phyloP scores from a whole-genome alignment of 768 basidiomycete species.

The Leccinum broughii region DNA sequence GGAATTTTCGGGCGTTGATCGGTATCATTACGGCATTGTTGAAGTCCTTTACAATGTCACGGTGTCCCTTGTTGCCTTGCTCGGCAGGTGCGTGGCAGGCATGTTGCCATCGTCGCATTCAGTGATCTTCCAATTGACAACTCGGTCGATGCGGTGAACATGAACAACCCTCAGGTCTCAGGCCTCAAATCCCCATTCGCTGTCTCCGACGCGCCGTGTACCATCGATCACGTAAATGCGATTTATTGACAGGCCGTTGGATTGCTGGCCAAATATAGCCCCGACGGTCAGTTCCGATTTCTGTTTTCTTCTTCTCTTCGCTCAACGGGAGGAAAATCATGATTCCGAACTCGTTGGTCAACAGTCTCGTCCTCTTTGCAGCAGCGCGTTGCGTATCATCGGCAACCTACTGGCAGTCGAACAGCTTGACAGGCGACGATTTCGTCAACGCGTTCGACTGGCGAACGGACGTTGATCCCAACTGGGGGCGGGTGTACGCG shows the following conservation, averaged over 20 bases:
- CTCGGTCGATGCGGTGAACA: not conserved
- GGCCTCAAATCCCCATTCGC: too few species aligned
- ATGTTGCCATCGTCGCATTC: too few species aligned
- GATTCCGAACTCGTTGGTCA: not conserved
- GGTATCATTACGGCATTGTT: not conserved
- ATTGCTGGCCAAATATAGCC: not conserved
- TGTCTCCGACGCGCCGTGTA: not conserved
- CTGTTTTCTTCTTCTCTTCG: not conserved
- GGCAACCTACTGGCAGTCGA: conserved; percentile 47
- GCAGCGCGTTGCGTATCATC: conserved; percentile 22
- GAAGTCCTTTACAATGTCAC: too few species aligned
- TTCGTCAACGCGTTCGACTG: conserved; percentile 44
- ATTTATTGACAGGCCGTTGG: not conserved
- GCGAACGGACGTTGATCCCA: conserved; percentile 30
- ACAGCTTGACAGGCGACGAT: conserved; percentile 46
- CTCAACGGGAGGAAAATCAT: not conserved
- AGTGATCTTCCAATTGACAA: not conserved
- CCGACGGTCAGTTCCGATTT: not conserved
- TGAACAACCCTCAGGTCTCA: not conserved
- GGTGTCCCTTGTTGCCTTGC: too few species aligned
- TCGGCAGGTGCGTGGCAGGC: too few species aligned
- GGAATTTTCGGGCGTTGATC: not conserved
- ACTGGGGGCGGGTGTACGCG: conserved; percentile 30
- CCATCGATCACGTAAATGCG: not conserved
- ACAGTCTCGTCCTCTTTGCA: conserved; percentile 12